Percentiles rank a stretch among this genome's conserved stretches.
phyloP scores from a whole-genome alignment of 192 early-diverging fungal genomes.

The Neocallimastix lanati region DNA sequence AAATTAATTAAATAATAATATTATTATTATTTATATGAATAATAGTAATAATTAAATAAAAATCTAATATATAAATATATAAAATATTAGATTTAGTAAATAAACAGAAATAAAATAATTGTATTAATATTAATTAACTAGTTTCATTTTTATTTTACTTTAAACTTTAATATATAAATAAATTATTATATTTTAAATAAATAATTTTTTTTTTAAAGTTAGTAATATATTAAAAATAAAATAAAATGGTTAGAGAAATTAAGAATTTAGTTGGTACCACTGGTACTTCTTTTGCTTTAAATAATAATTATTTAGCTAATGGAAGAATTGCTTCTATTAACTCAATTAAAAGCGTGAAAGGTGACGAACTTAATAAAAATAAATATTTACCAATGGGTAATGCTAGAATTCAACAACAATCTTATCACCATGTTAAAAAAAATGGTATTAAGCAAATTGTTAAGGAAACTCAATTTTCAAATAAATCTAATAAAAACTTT shows the following conservation, averaged over 20 bases:
- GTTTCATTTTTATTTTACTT: too few relatives aligned
- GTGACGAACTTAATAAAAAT: not conserved
- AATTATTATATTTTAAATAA: too few relatives aligned
- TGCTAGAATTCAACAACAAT: not conserved
- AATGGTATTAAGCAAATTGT: not conserved
- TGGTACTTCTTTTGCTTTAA: not conserved
- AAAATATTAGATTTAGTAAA: too few relatives aligned
- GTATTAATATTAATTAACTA: too few relatives aligned
- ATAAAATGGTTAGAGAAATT: not conserved
- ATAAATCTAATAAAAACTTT: not conserved
- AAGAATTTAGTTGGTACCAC: not conserved
- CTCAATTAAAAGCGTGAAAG: not conserved
- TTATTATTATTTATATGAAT: too few relatives aligned
- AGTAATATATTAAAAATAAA: not conserved
- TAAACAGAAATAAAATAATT: too few relatives aligned
- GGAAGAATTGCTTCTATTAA: not conserved
- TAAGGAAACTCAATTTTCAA: not conserved
- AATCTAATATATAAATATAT: too few relatives aligned
- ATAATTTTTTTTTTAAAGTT: too few relatives aligned
- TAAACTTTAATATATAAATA: too few relatives aligned
- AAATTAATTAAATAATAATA: too few relatives aligned
- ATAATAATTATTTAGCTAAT: not conserved
- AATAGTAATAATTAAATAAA: too few relatives aligned
- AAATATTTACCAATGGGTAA: not conserved
- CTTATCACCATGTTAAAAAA: not conserved